These are phyloP conservation scores for Erysimum cheiri DNA, from an alignment of 441 rosid species.

Conservation along the genomic window DNA sequence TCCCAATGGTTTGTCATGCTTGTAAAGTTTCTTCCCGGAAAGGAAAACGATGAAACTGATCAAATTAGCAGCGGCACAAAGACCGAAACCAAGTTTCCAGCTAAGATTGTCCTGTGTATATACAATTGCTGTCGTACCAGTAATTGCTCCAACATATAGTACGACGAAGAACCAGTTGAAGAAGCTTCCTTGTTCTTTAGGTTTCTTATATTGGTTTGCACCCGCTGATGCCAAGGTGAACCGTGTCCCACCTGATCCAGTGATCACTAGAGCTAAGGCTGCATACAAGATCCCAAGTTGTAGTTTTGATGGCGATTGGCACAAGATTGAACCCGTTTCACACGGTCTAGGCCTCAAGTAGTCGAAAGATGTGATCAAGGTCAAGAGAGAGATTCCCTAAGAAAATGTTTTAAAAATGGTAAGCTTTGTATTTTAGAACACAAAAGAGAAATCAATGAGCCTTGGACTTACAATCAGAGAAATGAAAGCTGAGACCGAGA, in stretches of 20 bases:
- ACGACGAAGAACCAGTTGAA: constrained; percentile 61
- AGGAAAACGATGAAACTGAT: constrained; percentile 47
- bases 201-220: constrained; percentile 54
- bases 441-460: neutral
- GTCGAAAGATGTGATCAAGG: constrained; percentile 47
- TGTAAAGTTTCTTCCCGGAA: constrained; percentile 47
- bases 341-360: constrained; percentile 50
- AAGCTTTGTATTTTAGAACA: neutral
- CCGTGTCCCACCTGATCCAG: constrained; percentile 51
- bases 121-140: constrained; percentile 44
- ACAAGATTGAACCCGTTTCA: constrained; percentile 41
- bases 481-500: constrained; percentile 45
- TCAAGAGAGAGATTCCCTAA: constrained; percentile 50
- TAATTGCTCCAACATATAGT: neutral
- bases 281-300: constrained; percentile 52
- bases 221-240: constrained; percentile 51
- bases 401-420: neutral
- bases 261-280: constrained; percentile 42
- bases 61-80: constrained; percentile 41
- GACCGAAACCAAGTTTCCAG: constrained; percentile 57
- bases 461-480: constrained; percentile 36
- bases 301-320: constrained; percentile 47
- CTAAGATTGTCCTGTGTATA: constrained; percentile 53
- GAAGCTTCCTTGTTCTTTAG: constrained; percentile 46
- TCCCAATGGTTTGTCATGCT: constrained; percentile 49